Conservation (phyloP, 805 yeast species). For the Monosporozyma unispora region DNA sequence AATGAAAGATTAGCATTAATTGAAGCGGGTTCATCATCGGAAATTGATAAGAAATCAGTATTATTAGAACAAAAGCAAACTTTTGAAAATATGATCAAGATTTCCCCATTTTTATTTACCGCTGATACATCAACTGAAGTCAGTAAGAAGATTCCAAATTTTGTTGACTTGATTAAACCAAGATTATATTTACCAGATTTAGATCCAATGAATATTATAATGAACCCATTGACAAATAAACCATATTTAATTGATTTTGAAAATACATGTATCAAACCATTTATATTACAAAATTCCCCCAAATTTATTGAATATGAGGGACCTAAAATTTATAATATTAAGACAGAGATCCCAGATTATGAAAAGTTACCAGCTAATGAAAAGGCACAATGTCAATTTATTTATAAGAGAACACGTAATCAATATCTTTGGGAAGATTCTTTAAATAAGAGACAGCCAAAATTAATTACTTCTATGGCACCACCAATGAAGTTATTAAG, state of each 20-base stretch:
- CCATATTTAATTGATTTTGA: slow-evolving; percentile 74
- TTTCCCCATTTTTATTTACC: slow-evolving; percentile 52
- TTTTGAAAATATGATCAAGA: slow-evolving; percentile 47
- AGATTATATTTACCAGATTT: slow-evolving; percentile 73
- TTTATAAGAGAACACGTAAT: slow-evolving; percentile 84
- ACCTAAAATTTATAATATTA: slow-evolving; percentile 69
- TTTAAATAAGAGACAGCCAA: slow-evolving; percentile 53
- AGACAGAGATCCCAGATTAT: slow-evolving; percentile 66
- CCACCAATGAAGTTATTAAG: slow-evolving; percentile 73
- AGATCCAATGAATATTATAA: slow-evolving; percentile 80
- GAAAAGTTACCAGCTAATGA: slow-evolving; percentile 60
- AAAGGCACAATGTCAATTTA: slow-evolving; percentile 72
- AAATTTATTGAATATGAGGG: slow-evolving; percentile 81
- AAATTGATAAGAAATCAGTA: slow-evolving; percentile 28
- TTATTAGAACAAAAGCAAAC: slow-evolving; percentile 47
- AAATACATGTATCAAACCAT: slow-evolving; percentile 71
- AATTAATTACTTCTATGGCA: slow-evolving; percentile 69
- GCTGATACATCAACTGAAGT: slow-evolving; percentile 33
- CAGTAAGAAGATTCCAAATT: slow-evolving; percentile 47
- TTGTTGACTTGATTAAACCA: slow-evolving; percentile 56
- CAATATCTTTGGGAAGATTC: slow-evolving; percentile 81
- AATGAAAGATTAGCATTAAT: slow-evolving; percentile 38
- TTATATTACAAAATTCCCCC: slow-evolving; percentile 69
- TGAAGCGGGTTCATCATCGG: slow-evolving; percentile 8
- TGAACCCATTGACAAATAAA: slow-evolving; percentile 32